phyloP scores from a whole-genome alignment of 2,329 filamentous ascomycete species.

The Chaetothyriales sp. region DNA sequence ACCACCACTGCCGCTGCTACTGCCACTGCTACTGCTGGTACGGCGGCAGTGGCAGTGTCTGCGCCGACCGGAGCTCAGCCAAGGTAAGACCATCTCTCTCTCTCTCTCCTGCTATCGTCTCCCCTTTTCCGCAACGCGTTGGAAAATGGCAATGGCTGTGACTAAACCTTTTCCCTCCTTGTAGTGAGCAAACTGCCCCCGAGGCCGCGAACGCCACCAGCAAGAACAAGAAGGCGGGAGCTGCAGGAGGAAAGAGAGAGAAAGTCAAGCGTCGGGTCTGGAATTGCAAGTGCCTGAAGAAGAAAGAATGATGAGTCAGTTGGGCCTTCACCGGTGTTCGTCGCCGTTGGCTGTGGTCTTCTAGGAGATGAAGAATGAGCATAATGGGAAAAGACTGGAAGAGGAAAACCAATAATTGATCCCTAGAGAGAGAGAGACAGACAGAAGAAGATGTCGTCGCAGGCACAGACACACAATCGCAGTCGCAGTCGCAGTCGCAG shows the following conservation, averaged over 20 bases:
- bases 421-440: background rate
- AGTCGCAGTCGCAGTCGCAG: too few relatives aligned
- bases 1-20: conserved; percentile 41
- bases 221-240: background rate
- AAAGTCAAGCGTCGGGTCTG: background rate
- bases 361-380: too few relatives aligned
- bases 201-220: too few relatives aligned
- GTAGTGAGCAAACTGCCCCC: background rate
- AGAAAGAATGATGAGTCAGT: background rate
- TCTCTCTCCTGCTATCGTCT: background rate
- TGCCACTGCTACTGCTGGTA: conserved; percentile 37
- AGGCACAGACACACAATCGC: too few relatives aligned
- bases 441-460: too few relatives aligned
- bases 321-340: background rate
- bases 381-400: too few relatives aligned
- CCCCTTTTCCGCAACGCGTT: too few relatives aligned
- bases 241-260: background rate
- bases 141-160: too few relatives aligned
- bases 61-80: background rate
- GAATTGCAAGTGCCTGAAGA: background rate
- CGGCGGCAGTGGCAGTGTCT: conserved; percentile 13
- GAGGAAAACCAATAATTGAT: background rate
- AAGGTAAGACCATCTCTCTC: background rate
- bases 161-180: background rate
- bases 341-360: too few relatives aligned